Percentiles rank a stretch among this genome's conserved stretches.
Evolutionary conservation across 164 flowering plant species (phyloP).

Genomic region (Vitis rotundifolia): DNA sequence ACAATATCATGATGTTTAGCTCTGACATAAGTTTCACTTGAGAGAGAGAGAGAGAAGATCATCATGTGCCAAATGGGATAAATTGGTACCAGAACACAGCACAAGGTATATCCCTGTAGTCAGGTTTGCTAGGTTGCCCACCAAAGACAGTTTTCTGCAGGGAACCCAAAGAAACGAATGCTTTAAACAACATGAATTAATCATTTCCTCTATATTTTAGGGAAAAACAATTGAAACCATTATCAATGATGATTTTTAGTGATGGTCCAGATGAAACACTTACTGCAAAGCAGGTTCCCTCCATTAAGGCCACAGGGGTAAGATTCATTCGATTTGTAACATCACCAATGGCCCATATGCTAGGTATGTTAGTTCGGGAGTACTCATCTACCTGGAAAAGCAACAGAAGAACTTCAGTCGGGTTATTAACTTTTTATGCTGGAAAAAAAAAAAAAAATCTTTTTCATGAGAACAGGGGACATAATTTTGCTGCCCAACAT

Average conservation of each 20-base stretch:
- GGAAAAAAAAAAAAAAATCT: neutral
- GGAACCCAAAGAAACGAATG: constrained; percentile 6
- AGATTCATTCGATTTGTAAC: constrained; percentile 88
- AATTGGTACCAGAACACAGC: constrained; percentile 85
- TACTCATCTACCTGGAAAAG: constrained; percentile 78
- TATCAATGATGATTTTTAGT: neutral
- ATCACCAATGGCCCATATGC: constrained; percentile 99
- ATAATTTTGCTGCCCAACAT: no score
- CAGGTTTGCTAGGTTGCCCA: constrained; percentile 70
- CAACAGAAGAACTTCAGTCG: neutral
- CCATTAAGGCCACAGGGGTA: constrained; percentile 92
- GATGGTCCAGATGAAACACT: constrained; percentile 11
- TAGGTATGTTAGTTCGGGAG: constrained; percentile 79
- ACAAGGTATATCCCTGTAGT: constrained; percentile 68
- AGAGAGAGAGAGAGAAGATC: neutral
- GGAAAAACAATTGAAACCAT: neutral
- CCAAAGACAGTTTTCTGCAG: constrained; percentile 88
- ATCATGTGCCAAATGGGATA: constrained; percentile 1
- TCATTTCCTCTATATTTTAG: no score
- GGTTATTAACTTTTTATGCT: neutral
- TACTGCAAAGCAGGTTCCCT: constrained; percentile 60
- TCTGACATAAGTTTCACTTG: neutral
- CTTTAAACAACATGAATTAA: neutral
- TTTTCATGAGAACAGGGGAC: no score
- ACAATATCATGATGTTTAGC: no score